Conservation (phyloP, 257 asterid species). For the Perilla frutescens region DNA sequence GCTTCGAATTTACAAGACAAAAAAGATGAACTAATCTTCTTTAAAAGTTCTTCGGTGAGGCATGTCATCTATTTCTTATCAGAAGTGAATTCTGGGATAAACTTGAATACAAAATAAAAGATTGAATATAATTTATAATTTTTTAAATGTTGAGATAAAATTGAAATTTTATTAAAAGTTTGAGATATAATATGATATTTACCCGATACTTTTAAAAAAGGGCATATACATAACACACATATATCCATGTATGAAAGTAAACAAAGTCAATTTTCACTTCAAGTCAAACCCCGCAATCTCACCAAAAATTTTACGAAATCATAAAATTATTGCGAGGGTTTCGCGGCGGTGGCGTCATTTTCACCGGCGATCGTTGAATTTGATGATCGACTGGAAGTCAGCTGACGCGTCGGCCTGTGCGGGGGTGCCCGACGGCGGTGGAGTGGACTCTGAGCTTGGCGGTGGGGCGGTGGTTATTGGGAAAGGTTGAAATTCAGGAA, state of each 20-base stretch:
- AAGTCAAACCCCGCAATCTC: constrained; percentile 53
- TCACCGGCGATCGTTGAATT: constrained; percentile 47
- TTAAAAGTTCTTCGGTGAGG: too few relatives aligned
- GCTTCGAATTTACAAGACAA: too few relatives aligned
- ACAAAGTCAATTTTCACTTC: constrained; percentile 33
- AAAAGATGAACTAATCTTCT: too few relatives aligned
- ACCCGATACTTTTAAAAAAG: too few relatives aligned
- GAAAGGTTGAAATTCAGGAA: constrained; percentile 35
- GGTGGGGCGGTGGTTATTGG: constrained; percentile 50
- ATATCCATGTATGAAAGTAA: constrained; percentile 14
- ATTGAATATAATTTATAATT: too few relatives aligned
- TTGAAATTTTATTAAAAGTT: too few relatives aligned
- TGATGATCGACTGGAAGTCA: constrained; percentile 50
- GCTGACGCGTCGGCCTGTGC: constrained; percentile 56
- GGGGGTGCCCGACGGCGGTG: constrained; percentile 66
- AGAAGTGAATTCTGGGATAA: too few relatives aligned
- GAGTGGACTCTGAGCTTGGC: constrained; percentile 43
- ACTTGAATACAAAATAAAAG: too few relatives aligned
- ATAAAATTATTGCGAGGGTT: constrained; percentile 29
- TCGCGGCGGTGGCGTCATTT: constrained; percentile 33
- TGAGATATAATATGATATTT: too few relatives aligned
- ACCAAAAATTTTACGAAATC: constrained; percentile 14
- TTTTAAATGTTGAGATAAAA: too few relatives aligned
- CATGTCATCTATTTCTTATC: too few relatives aligned
- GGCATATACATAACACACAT: background rate